phyloP scores from a whole-genome alignment of 441 rosid genomes.

The Gossypium gossypioides region DNA sequence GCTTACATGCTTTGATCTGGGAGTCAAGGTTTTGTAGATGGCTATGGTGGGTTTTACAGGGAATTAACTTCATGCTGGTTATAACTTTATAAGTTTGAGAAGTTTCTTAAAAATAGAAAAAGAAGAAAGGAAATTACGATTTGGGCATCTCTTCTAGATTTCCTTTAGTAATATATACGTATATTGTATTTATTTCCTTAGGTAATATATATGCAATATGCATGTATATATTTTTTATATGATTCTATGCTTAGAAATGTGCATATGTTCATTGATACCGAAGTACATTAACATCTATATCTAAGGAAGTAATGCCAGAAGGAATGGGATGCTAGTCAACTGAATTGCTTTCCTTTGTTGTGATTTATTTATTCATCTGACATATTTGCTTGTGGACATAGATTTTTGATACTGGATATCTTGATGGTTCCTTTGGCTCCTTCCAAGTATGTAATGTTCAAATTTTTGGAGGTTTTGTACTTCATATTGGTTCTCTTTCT shows the following conservation, averaged over 20 bases:
- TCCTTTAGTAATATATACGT: background rate
- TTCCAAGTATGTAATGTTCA: slow-evolving; percentile 82
- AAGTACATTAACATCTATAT: background rate
- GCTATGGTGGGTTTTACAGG: background rate
- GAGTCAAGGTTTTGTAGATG: background rate
- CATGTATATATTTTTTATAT: background rate
- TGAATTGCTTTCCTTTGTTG: background rate
- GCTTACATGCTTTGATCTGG: background rate
- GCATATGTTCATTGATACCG: background rate
- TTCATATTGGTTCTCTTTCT: slow-evolving; percentile 69
- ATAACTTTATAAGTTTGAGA: background rate
- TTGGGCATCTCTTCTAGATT: background rate
- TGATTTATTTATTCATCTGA: slow-evolving; percentile 4
- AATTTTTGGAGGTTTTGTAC: slow-evolving; percentile 81
- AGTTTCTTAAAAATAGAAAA: background rate
- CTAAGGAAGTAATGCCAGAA: background rate
- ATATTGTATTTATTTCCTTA: background rate
- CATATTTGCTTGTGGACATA: slow-evolving; percentile 29
- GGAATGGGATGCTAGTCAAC: background rate
- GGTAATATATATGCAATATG: background rate
- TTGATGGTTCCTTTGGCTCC: slow-evolving; percentile 71
- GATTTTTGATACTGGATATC: slow-evolving; percentile 78
- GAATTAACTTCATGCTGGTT: background rate
- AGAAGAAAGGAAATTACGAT: background rate
- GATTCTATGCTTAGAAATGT: background rate